Evolutionary conservation across 192 early-diverging fungal genomes (phyloP), one percentile per base, ranked within the genome.

Genomic region (Coemansia sp.): DNA sequence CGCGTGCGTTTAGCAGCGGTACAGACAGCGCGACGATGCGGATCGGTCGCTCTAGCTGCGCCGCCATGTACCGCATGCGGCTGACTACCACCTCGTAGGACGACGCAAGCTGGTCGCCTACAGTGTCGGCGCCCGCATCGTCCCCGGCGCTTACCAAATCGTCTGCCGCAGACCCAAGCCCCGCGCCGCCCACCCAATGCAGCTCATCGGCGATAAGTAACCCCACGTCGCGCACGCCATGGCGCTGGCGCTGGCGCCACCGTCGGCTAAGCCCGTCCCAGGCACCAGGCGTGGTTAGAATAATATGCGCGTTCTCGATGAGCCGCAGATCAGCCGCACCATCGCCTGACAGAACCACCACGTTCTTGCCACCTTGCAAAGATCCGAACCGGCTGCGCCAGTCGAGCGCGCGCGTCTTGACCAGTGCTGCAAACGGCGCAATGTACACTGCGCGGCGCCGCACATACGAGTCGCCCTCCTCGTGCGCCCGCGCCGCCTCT

Each of bases 241-340:
- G 93, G 45, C 95, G 86, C 79, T 95, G 93, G 57, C 92, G 91
- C 83, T 95, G 93, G 63, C 93, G 92, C 97, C 97, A 99, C 35
- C 93, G 77, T 11, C 97, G 85, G 9, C 95, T 97, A 20, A 99
- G 76, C 65, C 89, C 88, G 75, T 99, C 97, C 96, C 96, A 99
- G 62, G 94, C 88, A 8, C 81, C 75, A 22, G 97, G 95, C 14
- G 97, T 98, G 32, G 89, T 81, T 41, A 97, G 81, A 38, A 98
- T 86, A 9, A 99, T 84, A 79, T 99, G 93, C n/a, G 94, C 96
- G 29, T 85, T 84, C 71, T 95, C 96, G 23, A 96, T 63, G 17
- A 93, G 81, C 67, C 93, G 93, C 49, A 99, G 75, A 63, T 98
- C 97, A 0, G 92, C 49, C 45, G 91, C 90, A 0, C 86, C 86